Evolutionary conservation across 176 grass and related monocot genomes (phyloP).

Genomic region (sorghum (Sorghum bicolor)): DNA sequence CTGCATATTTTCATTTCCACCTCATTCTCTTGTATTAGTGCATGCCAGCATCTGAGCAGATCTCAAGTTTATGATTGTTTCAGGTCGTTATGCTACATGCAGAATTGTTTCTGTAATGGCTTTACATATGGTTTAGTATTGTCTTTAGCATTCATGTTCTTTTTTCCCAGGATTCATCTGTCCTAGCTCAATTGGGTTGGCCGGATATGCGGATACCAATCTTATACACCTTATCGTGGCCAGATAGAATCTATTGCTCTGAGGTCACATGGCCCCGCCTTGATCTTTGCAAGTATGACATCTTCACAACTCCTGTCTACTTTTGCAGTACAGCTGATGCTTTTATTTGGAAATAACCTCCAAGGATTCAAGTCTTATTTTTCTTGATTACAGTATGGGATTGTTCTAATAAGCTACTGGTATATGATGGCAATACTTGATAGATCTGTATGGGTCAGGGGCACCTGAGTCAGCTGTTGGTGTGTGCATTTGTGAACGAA

Average conservation of each 20-base stretch:
- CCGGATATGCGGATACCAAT: slow-evolving; percentile 97
- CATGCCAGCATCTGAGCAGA: slow-evolving; percentile 1
- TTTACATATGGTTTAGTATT: slow-evolving; percentile 12
- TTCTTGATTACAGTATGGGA: background rate
- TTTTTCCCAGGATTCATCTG: slow-evolving; percentile 78
- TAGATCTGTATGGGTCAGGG: background rate
- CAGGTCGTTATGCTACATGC: background rate
- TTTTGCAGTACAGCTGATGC: background rate
- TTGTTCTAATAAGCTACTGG: background rate
- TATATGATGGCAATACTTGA: background rate
- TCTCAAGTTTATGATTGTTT: slow-evolving; percentile 5
- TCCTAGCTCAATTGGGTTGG: slow-evolving; percentile 92
- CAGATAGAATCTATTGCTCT: slow-evolving; percentile 91
- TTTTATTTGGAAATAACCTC: background rate
- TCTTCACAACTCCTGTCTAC: slow-evolving; percentile 11
- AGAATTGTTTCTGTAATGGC: background rate
- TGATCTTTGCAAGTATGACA: slow-evolving; percentile 87
- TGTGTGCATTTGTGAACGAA: slow-evolving; percentile 8
- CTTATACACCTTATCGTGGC: slow-evolving; percentile 96
- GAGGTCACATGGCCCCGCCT: slow-evolving; percentile 90
- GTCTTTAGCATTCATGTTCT: slow-evolving; percentile 9
- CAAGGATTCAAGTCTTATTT: background rate
- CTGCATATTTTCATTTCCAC: background rate
- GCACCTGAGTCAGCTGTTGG: background rate
- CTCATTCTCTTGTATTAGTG: background rate